Base-by-base conservation (phyloP, 176 grass and related monocot genomes). In the Juncus inflexus region DNA sequence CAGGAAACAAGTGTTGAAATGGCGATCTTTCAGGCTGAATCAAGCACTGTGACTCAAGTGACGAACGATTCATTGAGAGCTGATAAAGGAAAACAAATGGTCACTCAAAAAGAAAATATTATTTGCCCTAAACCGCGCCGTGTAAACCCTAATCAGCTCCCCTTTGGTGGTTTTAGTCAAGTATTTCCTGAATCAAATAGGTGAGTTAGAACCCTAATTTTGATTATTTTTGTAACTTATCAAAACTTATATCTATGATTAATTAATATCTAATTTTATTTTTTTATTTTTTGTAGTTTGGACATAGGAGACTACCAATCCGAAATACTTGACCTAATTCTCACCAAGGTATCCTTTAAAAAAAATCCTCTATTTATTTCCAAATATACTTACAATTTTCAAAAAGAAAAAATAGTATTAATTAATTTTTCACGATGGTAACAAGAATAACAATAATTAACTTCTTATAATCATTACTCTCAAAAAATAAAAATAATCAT, bases 101-200 rank as follows among this genome's bases (percentile, higher is more conserved):
- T 47, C 9, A 47, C 43, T 86, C 83, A 75, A 83, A 90, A 87
- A 37, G 65, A 60, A 75, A 82, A 83, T 41, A 60, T 90, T 68
- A 74, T 95, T 7, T 95, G 86, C 60, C 90, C 90, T 4, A 74
- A 70, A 77, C 90, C 90, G 49, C 63, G 62, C 3, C 83, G 79
- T 2, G 37, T 52, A 0, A 55, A 78, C 7, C 80, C 49, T 14
- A 60, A 62, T 4, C 66, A 57, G 0, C 65, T 39, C 63, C 68
- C 75, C 1, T 37, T 86, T 37, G 80, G 81, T 45, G 56, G 55
- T 19, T 6, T 81, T 40, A 78, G 35, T 9, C 72, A 78, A 65
- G 61, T 61, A 41, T 51, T 2, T 69, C 38, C 77, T 43, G 86
- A 76, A 40, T 55, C 63, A 35, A 86, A 66, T 3, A 61, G 81